These are phyloP conservation scores for Phenoliferia sp. DNA, from an alignment of 1,284 basidiomycete genomes.

Conservation along the genomic window DNA sequence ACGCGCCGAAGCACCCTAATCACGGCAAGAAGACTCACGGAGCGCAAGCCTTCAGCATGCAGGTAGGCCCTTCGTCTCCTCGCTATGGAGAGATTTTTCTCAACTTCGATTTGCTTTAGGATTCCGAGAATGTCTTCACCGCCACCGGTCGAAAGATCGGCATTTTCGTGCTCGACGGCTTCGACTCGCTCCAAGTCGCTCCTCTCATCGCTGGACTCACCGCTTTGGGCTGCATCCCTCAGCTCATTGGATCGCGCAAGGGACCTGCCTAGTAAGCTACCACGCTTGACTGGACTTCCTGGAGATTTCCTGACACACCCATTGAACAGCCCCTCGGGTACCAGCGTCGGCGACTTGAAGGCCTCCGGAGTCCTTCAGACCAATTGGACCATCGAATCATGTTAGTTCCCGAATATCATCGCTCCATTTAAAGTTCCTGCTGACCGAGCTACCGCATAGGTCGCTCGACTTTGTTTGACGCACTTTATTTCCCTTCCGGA, in stretches of 20 bases:
- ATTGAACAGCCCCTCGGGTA: slow-evolving; percentile 40
- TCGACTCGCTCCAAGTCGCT: slow-evolving; percentile 56
- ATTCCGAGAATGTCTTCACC: slow-evolving; percentile 40
- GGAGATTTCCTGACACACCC: slow-evolving; percentile 6
- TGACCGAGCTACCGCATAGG: neutral
- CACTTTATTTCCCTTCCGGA: slow-evolving; percentile 54
- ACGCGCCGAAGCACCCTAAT: slow-evolving; percentile 51
- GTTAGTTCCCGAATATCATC: neutral
- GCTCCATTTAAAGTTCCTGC: neutral
- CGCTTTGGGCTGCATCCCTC: slow-evolving; percentile 55
- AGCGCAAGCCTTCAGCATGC: slow-evolving; percentile 36
- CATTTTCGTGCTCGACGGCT: slow-evolving; percentile 68
- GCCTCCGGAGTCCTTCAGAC: slow-evolving; percentile 47
- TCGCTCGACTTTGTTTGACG: slow-evolving; percentile 71
- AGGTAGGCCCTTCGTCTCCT: neutral
- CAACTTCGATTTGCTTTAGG: slow-evolving; percentile 12
- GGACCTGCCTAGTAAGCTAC: slow-evolving; percentile 52
- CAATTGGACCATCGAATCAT: slow-evolving; percentile 63
- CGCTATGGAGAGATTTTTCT: neutral
- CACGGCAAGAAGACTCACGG: slow-evolving; percentile 56
- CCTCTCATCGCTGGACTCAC: slow-evolving; percentile 55
- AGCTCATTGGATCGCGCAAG: slow-evolving; percentile 64
- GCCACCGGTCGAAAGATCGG: slow-evolving; percentile 61
- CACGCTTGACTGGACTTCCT: neutral
- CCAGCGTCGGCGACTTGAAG: slow-evolving; percentile 32